Evolutionary conservation across 805 yeast genomes (phyloP).

Genomic region (Candida piceae): DNA sequence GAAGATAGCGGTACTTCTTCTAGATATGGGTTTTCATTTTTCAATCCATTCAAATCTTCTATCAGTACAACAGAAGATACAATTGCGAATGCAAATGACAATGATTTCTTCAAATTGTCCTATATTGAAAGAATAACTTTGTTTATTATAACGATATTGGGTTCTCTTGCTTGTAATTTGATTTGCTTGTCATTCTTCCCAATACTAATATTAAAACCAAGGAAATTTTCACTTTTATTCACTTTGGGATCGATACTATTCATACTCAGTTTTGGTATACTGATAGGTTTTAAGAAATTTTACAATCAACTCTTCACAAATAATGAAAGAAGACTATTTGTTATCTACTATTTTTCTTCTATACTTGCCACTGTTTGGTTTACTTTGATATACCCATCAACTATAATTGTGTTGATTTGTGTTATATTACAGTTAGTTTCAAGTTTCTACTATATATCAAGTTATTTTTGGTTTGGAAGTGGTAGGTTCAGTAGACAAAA

Average conservation of each 20-base stretch:
- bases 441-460: slow-evolving; percentile 73
- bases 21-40: slow-evolving; percentile 1
- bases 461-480: slow-evolving; percentile 93
- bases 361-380: slow-evolving; percentile 70
- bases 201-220: slow-evolving; percentile 73
- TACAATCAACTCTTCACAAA: slow-evolving; percentile 57
- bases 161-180: slow-evolving; percentile 69
- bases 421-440: slow-evolving; percentile 74
- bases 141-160: slow-evolving; percentile 68
- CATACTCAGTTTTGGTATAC: slow-evolving; percentile 75
- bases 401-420: slow-evolving; percentile 65
- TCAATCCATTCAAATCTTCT: slow-evolving; percentile 27
- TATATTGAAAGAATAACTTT: slow-evolving; percentile 73
- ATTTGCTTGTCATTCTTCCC: slow-evolving; percentile 78
- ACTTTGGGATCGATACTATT: slow-evolving; percentile 80
- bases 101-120: slow-evolving; percentile 46
- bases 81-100: slow-evolving; percentile 3
- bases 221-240: slow-evolving; percentile 83
- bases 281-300: slow-evolving; percentile 82
- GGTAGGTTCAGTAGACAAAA: slow-evolving; percentile 43
- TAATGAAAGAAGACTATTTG: slow-evolving; percentile 67
- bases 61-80: slow-evolving; percentile 26
- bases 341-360: slow-evolving; percentile 67
- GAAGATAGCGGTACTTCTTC: slow-evolving; percentile 4
- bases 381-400: slow-evolving; percentile 57